Base-by-base conservation (phyloP, 331 rosid species). In the Malus hybrid region DNA sequence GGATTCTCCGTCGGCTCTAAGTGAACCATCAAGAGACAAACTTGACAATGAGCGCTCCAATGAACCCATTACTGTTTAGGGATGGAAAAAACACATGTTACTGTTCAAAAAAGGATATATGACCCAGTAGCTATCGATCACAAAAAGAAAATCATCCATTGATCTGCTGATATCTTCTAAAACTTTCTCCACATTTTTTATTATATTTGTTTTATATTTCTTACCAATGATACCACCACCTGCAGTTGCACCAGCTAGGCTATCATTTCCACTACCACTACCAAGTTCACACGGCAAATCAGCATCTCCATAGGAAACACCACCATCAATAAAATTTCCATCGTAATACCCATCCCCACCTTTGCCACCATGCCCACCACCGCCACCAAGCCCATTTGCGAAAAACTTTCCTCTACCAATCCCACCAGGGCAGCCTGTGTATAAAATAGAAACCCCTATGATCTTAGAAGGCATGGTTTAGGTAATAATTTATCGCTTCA, bases 341-440 rank as follows among this genome's bases (percentile, higher is more conserved):
- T 83, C 29, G 18, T 78, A 88, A 72, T 87, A 92, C 62, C 96
- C 99, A 69, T 78, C 77, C 52, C 97, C 99, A 28, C 99, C 99
- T 73, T 79, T 87, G 67, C 99, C 99, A 73, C 99, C 99, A 88
- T 94, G 93, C 75, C 99, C 97, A 70, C 93, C 99, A 4, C 99
- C 99, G 36, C 97, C 90, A 50, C 91, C 89, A 82, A 92, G 80
- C 76, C 96, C 91, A 79, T 87, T 84, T 62, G 76, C 81, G 66
- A 88, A 78, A 77, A 79, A 33, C 29, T 83, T 77, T 79, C 97
- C 99, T 65, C 73, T 83, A 75, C 97, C 99, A 82, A 87, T 74
- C 76, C 99, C 99, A 83, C 89, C 86, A 22, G 88, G 86, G 85
- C 99, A 92, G 66, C 97, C 99, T 92, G 86, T 50, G 80, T 28